Evolutionary conservation across 192 early-diverging fungal species (phyloP).

Genomic region (Chytriomyces sp.): DNA sequence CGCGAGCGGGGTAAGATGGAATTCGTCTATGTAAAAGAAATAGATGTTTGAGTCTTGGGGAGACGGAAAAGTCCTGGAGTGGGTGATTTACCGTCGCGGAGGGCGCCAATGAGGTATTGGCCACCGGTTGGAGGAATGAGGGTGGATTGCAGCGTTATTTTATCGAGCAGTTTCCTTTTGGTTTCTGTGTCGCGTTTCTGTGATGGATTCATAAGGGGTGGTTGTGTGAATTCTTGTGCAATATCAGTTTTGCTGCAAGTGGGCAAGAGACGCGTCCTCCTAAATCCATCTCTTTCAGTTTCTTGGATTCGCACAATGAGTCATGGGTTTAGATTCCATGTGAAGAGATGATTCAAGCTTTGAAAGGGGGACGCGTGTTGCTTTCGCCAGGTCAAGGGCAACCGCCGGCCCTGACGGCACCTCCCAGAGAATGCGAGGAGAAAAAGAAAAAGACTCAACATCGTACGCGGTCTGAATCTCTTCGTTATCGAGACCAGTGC

Average conservation of each 20-base stretch:
- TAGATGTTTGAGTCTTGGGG: constrained; percentile 7
- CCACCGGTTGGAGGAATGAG: constrained; percentile 69
- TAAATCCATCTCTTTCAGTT: too few species aligned
- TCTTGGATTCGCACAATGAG: too few species aligned
- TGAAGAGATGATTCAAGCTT: too few species aligned
- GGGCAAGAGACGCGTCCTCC: not conserved
- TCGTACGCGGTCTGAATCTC: constrained; percentile 61
- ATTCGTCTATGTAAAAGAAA: constrained; percentile 56
- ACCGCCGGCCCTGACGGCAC: too few species aligned
- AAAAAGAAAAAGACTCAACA: constrained; percentile 12
- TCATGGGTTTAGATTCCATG: too few species aligned
- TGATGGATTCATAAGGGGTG: constrained; percentile 12
- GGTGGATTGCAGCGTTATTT: constrained; percentile 75
- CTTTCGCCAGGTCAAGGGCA: too few species aligned
- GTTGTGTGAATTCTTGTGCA: constrained; percentile 23
- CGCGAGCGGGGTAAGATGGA: constrained; percentile 83
- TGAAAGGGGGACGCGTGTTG: too few species aligned
- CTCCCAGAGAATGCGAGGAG: constrained; percentile 51
- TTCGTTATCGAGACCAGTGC: constrained; percentile 72
- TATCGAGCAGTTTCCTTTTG: constrained; percentile 69
- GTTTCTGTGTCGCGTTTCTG: constrained; percentile 6
- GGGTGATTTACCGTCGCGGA: constrained; percentile 64
- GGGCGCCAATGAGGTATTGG: constrained; percentile 81
- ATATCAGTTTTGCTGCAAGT: constrained; percentile 16
- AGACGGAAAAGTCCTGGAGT: not conserved